phyloP scores from a whole-genome alignment of 345 rosid species.

The Toxicodendron radicans region DNA sequence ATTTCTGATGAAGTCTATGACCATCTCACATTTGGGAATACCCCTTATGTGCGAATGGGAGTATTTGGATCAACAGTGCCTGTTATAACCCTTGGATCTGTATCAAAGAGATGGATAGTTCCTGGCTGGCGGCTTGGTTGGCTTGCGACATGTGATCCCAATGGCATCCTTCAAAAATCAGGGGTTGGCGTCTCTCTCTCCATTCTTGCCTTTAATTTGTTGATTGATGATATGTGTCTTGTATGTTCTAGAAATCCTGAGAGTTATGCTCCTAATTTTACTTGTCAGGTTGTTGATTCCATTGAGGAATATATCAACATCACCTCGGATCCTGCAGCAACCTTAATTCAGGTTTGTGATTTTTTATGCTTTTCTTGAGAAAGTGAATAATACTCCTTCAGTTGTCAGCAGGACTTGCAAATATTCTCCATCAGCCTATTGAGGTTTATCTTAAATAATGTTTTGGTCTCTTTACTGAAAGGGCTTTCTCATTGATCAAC shows the following conservation, averaged over 20 bases:
- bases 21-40: constrained; percentile 45
- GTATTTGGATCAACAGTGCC: constrained; percentile 54
- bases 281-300: constrained; percentile 27
- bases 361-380: too few species aligned
- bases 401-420: too few species aligned
- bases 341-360: constrained; percentile 54
- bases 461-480: neutral
- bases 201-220: neutral
- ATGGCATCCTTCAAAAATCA: constrained; percentile 36
- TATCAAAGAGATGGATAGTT: constrained; percentile 65
- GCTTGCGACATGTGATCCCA: constrained; percentile 51
- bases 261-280: neutral
- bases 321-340: constrained; percentile 35
- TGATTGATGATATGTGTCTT: neutral
- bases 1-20: constrained; percentile 61
- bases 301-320: constrained; percentile 18
- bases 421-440: too few species aligned
- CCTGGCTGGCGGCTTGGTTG: constrained; percentile 78
- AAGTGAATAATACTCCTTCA: too few species aligned
- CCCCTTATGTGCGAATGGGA: constrained; percentile 56
- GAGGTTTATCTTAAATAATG: neutral
- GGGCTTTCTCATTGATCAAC: neutral
- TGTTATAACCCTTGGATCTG: constrained; percentile 55
- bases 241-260: neutral
- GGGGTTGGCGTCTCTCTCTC: constrained; percentile 30